phyloP scores from a whole-genome alignment of 2,329 filamentous ascomycete species.

The Alternaria atra region DNA sequence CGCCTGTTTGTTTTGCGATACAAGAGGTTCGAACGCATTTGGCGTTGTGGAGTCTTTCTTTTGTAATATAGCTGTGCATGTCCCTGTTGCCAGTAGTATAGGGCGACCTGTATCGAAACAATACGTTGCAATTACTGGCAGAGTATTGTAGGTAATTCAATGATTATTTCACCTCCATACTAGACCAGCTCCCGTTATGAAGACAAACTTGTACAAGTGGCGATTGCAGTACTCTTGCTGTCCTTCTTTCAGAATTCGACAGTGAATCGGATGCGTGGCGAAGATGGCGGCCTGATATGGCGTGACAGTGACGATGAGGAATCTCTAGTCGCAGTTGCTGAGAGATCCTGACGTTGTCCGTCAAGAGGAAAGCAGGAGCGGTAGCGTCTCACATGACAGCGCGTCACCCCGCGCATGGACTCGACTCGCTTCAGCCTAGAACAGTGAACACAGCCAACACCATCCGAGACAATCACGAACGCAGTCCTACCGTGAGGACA shows the following conservation, averaged over 20 bases:
- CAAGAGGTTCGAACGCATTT: not conserved
- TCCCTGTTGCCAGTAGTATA: not conserved
- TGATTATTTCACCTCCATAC: not conserved
- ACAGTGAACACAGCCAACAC: not conserved
- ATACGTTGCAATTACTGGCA: not conserved
- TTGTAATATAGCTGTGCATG: not conserved
- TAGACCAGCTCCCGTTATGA: not conserved
- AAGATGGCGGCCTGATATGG: not conserved
- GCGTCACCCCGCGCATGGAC: slow-evolving; percentile 14
- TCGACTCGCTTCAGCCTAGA: slow-evolving; percentile 5
- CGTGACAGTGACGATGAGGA: not conserved
- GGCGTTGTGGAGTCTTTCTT: not conserved
- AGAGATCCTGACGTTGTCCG: not conserved
- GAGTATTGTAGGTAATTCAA: not conserved
- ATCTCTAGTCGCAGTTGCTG: not conserved
- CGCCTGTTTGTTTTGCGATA: not conserved
- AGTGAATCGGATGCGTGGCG: not conserved
- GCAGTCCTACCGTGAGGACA: not conserved
- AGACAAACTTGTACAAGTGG: not conserved
- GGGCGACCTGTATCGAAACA: not conserved
- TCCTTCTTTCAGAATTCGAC: not conserved
- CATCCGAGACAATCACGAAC: not conserved
- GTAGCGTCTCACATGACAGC: slow-evolving; percentile 19
- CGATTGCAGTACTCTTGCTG: not conserved
- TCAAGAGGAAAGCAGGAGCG: not conserved